Evolutionary conservation across 805 yeast genomes (phyloP).

Genomic region (Suhomyces xylopsoci): DNA sequence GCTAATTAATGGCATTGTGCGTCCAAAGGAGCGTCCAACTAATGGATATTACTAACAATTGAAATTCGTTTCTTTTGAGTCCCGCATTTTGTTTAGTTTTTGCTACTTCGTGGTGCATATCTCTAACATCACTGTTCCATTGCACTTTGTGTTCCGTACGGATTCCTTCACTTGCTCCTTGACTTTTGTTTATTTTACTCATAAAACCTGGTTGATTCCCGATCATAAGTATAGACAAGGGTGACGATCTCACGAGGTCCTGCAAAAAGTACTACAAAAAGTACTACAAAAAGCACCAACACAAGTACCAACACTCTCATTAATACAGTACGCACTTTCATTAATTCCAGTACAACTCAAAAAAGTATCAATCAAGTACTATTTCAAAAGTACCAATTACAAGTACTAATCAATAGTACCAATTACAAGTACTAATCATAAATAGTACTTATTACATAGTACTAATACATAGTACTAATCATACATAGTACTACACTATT

Average conservation of each 20-base stretch:
- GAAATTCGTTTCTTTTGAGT: neutral
- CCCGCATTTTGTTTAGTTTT: neutral
- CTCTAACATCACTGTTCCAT: neutral
- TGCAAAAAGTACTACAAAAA: too few relatives aligned
- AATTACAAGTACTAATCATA: too few relatives aligned
- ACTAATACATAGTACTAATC: too few relatives aligned
- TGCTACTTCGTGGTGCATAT: neutral
- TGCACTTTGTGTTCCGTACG: neutral
- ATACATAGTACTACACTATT: too few relatives aligned
- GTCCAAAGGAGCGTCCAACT: neutral
- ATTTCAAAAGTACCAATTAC: too few relatives aligned
- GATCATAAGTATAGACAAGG: neutral
- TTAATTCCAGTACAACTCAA: too few relatives aligned
- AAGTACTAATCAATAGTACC: too few relatives aligned
- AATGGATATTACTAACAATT: neutral
- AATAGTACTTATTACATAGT: too few relatives aligned
- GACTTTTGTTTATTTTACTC: neutral
- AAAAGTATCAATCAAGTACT: too few relatives aligned
- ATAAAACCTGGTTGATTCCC: neutral
- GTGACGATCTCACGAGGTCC: neutral
- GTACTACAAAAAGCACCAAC: too few relatives aligned
- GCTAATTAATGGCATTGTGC: neutral
- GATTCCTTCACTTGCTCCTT: neutral
- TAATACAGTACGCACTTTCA: too few relatives aligned
- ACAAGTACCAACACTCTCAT: too few relatives aligned